Percentiles rank a stretch among this genome's conserved stretches.
Conservation (phyloP, 139 green algal species). For the Haematococcus sp. region DNA sequence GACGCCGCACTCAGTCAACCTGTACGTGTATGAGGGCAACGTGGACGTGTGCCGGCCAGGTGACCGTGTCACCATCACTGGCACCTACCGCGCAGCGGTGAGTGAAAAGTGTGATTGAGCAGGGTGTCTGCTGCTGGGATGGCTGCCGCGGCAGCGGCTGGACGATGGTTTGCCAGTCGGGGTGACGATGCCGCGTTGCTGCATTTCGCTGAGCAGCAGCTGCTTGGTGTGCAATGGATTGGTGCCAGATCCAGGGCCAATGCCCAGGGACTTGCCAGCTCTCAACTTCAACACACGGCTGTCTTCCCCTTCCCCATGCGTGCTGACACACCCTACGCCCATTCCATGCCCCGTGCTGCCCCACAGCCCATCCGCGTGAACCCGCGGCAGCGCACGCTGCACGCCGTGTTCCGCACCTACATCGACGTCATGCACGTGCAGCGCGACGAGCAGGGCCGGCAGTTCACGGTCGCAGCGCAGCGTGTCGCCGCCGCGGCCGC, state of each 20-base stretch:
- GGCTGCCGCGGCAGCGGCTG: too few relatives aligned
- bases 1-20: conserved; percentile 86
- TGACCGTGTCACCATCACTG: conserved; percentile 74
- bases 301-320: too few relatives aligned
- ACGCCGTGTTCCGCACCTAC: conserved; percentile 76
- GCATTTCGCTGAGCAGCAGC: too few relatives aligned
- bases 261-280: too few relatives aligned
- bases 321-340: too few relatives aligned
- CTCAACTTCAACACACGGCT: too few relatives aligned
- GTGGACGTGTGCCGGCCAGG: conserved; percentile 74
- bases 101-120: neutral
- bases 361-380: conserved; percentile 75
- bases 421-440: conserved; percentile 90
- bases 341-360: conserved; percentile 33
- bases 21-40: conserved; percentile 82
- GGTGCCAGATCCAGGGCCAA: too few relatives aligned
- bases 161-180: too few relatives aligned
- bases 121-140: neutral
- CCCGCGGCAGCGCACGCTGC: conserved; percentile 42
- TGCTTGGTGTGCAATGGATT: too few relatives aligned
- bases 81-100: conserved; percentile 29
- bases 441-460: conserved; percentile 34
- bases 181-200: too few relatives aligned
- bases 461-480: conserved; percentile 50
- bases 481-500: conserved; percentile 14